phyloP scores from a whole-genome alignment of 1,284 basidiomycete genomes.

The Fomitopsis palustris region DNA sequence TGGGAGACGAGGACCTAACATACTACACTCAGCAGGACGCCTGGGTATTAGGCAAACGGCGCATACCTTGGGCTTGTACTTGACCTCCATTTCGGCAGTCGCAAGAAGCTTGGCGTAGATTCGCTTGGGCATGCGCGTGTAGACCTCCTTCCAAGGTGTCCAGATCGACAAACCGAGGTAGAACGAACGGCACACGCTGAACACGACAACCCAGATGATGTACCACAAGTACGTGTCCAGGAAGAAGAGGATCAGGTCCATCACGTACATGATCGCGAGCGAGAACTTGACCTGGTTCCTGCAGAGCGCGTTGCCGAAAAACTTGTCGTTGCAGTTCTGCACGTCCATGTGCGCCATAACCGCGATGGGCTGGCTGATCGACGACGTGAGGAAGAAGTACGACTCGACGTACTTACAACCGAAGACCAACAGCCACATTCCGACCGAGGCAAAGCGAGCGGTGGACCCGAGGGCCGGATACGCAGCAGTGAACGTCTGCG shows the following conservation, averaged over 20 bases:
- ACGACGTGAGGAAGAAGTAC: slow-evolving; percentile 93
- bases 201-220: slow-evolving; percentile 95
- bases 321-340: slow-evolving; percentile 79
- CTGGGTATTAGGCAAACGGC: background rate
- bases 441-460: slow-evolving; percentile 75
- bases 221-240: slow-evolving; percentile 98
- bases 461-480: slow-evolving; percentile 73
- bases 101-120: slow-evolving; percentile 95
- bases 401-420: slow-evolving; percentile 91
- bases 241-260: slow-evolving; percentile 95
- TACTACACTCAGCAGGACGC: background rate
- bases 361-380: slow-evolving; percentile 87
- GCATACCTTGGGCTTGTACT: slow-evolving; percentile 90
- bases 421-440: slow-evolving; percentile 89
- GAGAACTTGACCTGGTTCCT: slow-evolving; percentile 89
- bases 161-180: slow-evolving; percentile 90
- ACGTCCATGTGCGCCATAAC: slow-evolving; percentile 93
- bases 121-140: slow-evolving; percentile 90
- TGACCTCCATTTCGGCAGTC: slow-evolving; percentile 93
- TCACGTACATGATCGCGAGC: slow-evolving; percentile 93
- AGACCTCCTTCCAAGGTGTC: slow-evolving; percentile 97
- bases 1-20: slow-evolving; percentile 87
- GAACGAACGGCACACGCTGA: slow-evolving; percentile 88
- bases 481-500: slow-evolving; percentile 94
- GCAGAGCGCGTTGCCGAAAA: slow-evolving; percentile 79